A percentile compares a stretch with the other conserved stretches of the same genome.
Conservation (phyloP, 768 basidiomycete genomes). For the Podaxis pistillaris region DNA sequence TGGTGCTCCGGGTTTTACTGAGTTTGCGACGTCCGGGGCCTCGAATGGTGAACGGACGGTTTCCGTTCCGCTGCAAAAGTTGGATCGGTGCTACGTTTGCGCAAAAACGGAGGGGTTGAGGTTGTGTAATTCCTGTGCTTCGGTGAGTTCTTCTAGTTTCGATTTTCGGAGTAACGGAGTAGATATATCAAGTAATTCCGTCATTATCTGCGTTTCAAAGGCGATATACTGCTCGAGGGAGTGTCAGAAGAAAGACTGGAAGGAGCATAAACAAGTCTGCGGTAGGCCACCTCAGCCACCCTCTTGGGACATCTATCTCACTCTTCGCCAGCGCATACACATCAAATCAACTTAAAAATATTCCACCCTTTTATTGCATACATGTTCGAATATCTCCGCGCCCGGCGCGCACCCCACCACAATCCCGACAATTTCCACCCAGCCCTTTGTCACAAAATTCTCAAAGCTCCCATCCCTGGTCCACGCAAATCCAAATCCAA, state of each 20-base stretch:
- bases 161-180: too few relatives aligned
- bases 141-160: background rate
- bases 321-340: conserved; percentile 29
- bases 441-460: conserved; percentile 15
- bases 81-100: background rate
- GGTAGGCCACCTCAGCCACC: background rate
- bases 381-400: conserved; percentile 22
- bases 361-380: conserved; percentile 34
- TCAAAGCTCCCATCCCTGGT: conserved; percentile 12
- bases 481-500: background rate
- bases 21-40: background rate
- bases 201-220: background rate
- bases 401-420: conserved; percentile 12
- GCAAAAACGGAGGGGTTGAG: background rate
- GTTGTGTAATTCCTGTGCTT: background rate
- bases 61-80: background rate
- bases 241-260: conserved; percentile 17
- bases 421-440: conserved; percentile 10
- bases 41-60: background rate
- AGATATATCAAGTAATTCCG: too few relatives aligned
- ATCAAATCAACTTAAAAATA: conserved; percentile 29
- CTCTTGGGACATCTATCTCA: background rate
- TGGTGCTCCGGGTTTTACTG: background rate
- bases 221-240: conserved; percentile 13
- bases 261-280: conserved; percentile 9